Percentiles rank a stretch among this genome's conserved stretches.
Conservation (phyloP, 2,329 filamentous ascomycete species). For the Colletotrichum somersetense region DNA sequence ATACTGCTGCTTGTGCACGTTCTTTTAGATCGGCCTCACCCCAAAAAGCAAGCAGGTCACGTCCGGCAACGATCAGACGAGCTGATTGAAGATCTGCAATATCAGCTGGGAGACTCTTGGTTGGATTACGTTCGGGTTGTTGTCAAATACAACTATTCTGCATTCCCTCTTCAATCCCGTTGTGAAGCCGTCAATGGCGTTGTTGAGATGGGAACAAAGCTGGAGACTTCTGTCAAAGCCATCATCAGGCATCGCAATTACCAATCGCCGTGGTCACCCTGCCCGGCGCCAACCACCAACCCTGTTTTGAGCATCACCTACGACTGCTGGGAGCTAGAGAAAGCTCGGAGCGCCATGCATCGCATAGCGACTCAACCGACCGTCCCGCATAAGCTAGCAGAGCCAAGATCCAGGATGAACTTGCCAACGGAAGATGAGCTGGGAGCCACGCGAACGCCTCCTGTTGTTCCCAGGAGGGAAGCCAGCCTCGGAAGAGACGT, state of each 20-base stretch:
- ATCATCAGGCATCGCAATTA: conserved; percentile 62
- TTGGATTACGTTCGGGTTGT: conserved; percentile 65
- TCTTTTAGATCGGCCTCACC: conserved; percentile 46
- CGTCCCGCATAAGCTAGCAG: conserved; percentile 28
- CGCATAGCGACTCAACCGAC: conserved; percentile 45
- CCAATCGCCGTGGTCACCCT: conserved; percentile 65
- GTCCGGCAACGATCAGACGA: conserved; percentile 62
- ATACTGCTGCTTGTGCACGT: conserved; percentile 64
- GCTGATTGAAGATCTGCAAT: conserved; percentile 70
- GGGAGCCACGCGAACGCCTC: conserved; percentile 6
- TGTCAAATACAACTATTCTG: conserved; percentile 68
- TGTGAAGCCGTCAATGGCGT: conserved; percentile 49
- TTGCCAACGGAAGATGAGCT: background rate
- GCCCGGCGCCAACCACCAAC: conserved; percentile 51
- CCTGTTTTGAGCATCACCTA: conserved; percentile 60
- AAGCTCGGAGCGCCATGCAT: conserved; percentile 58
- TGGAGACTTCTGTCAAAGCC: conserved; percentile 67
- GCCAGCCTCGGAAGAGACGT: conserved; percentile 33
- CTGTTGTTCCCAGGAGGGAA: conserved; percentile 32
- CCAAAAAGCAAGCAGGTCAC: conserved; percentile 44
- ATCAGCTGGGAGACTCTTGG: conserved; percentile 63
- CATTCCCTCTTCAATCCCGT: conserved; percentile 57
- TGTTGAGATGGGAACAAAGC: conserved; percentile 58
- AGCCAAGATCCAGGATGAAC: background rate
- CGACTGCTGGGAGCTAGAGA: conserved; percentile 59